Conservation (phyloP, 1,284 basidiomycete species). For the Leucoagaricus sp. region DNA sequence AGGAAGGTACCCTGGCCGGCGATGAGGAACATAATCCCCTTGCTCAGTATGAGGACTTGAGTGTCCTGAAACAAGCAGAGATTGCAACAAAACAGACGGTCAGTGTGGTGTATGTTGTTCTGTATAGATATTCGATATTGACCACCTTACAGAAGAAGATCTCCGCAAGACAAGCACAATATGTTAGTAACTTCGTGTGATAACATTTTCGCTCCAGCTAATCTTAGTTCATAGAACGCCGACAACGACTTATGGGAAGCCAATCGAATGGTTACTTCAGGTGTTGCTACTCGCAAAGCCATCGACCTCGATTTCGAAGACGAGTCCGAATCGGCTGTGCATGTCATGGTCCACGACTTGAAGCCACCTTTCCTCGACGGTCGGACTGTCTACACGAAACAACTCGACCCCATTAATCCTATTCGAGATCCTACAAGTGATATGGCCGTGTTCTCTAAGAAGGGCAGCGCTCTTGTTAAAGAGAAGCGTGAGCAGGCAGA, state of each 20-base stretch:
- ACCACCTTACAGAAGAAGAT: conserved; percentile 65
- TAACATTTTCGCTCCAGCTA: conserved; percentile 8
- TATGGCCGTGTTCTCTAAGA: conserved; percentile 94
- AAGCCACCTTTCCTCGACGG: conserved; percentile 99
- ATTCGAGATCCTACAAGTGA: conserved; percentile 94
- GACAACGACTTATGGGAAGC: conserved; percentile 99
- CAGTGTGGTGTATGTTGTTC: conserved; percentile 26
- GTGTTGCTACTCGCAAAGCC: conserved; percentile 83
- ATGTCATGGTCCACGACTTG: conserved; percentile 95
- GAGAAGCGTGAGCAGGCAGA: conserved; percentile 97
- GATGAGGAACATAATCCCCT: conserved; percentile 94
- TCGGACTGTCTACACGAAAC: conserved; percentile 93
- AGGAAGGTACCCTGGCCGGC: conserved; percentile 82
- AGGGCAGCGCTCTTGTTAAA: conserved; percentile 90
- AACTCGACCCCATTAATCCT: conserved; percentile 96
- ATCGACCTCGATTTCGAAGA: conserved; percentile 93
- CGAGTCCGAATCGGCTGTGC: conserved; percentile 93
- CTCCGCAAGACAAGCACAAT: conserved; percentile 92
- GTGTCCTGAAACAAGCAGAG: conserved; percentile 72
- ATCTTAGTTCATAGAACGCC: conserved; percentile 67
- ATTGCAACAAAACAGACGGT: conserved; percentile 79
- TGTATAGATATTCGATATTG: conserved; percentile 6
- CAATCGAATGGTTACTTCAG: conserved; percentile 95
- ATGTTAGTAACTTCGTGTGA: conserved; percentile 53
- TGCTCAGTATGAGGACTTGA: conserved; percentile 87